These are phyloP conservation scores for Talaromyces sp. DNA, from an alignment of 2,329 filamentous ascomycete species.

Conservation along the genomic window DNA sequence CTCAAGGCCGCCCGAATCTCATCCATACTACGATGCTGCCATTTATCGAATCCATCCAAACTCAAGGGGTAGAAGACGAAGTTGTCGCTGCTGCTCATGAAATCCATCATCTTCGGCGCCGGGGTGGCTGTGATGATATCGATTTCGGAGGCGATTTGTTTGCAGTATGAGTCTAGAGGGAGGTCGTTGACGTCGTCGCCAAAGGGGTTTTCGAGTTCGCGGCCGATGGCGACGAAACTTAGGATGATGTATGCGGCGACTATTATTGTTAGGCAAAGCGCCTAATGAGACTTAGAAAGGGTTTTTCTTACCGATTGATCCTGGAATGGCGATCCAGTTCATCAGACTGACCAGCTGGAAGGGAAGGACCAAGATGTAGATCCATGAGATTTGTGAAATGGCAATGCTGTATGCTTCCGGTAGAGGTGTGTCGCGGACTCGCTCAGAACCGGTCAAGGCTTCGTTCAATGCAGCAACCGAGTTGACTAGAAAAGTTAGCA, in stretches of 20 bases:
- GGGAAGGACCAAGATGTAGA: slow-evolving; percentile 73
- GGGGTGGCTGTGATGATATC: slow-evolving; percentile 63
- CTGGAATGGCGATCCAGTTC: slow-evolving; percentile 71
- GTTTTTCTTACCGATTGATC: slow-evolving; percentile 50
- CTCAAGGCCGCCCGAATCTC: slow-evolving; percentile 43
- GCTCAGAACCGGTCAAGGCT: slow-evolving; percentile 65
- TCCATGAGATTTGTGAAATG: slow-evolving; percentile 80
- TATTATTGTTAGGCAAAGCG: slow-evolving; percentile 17
- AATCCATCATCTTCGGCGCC: slow-evolving; percentile 49
- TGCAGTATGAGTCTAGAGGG: slow-evolving; percentile 69
- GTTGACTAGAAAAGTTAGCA: slow-evolving; percentile 42
- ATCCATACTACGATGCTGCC: slow-evolving; percentile 45
- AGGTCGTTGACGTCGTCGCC: slow-evolving; percentile 79
- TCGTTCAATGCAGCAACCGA: slow-evolving; percentile 64
- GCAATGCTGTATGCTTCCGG: slow-evolving; percentile 79
- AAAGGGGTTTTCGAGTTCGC: slow-evolving; percentile 81
- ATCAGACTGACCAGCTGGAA: slow-evolving; percentile 68
- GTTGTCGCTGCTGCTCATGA: slow-evolving; percentile 36
- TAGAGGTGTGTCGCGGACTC: slow-evolving; percentile 74
- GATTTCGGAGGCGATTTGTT: slow-evolving; percentile 67
- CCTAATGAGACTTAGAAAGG: not conserved
- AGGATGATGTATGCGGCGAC: slow-evolving; percentile 75
- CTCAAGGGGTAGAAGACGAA: slow-evolving; percentile 37
- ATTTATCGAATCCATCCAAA: slow-evolving; percentile 44
- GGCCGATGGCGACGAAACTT: slow-evolving; percentile 68